Conservation (phyloP, 192 early-diverging fungal genomes). For the Coemansia sp. region DNA sequence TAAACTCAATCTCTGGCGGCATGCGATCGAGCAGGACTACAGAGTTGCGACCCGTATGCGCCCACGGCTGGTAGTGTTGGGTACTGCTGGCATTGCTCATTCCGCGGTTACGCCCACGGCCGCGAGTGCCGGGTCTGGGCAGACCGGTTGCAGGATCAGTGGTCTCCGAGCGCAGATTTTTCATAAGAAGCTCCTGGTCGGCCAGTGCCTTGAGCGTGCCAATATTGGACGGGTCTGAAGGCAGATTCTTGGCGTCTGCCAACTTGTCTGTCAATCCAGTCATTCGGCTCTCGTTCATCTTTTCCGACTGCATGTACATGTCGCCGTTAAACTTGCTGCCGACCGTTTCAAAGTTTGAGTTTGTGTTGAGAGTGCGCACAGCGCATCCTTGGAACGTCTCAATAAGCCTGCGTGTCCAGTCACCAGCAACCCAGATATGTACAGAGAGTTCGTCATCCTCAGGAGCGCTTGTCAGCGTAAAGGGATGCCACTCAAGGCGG, state of each 20-base stretch:
- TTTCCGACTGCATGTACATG: conserved; percentile 21
- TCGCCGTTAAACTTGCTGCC: conserved; percentile 1
- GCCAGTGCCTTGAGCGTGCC: conserved; percentile 41
- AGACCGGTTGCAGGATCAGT: conserved; percentile 30
- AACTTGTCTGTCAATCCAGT: conserved; percentile 10
- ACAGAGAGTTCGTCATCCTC: conserved; percentile 71
- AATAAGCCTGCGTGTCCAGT: conserved; percentile 67
- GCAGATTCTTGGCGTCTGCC: conserved; percentile 3
- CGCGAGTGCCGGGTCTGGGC: conserved; percentile 25
- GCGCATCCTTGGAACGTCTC: conserved; percentile 35
- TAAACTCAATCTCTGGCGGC: conserved; percentile 41
- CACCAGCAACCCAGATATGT: conserved; percentile 77
- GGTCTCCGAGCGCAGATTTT: conserved; percentile 36
- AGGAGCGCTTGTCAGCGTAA: conserved; percentile 80
- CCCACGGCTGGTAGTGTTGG: conserved; percentile 31
- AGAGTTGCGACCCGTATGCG: conserved; percentile 41
- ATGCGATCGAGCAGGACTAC: conserved; percentile 44
- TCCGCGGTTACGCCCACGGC: conserved; percentile 21
- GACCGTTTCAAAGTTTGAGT: not conserved
- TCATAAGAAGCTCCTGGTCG: conserved; percentile 49
- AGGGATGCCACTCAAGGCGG: conserved; percentile 75
- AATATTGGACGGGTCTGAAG: conserved; percentile 8
- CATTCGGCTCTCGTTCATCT: conserved; percentile 10
- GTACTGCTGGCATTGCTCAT: conserved; percentile 8
- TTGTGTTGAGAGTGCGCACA: conserved; percentile 18